phyloP scores from a whole-genome alignment of 2,329 filamentous ascomycete genomes.

The Fusarium napiforme region DNA sequence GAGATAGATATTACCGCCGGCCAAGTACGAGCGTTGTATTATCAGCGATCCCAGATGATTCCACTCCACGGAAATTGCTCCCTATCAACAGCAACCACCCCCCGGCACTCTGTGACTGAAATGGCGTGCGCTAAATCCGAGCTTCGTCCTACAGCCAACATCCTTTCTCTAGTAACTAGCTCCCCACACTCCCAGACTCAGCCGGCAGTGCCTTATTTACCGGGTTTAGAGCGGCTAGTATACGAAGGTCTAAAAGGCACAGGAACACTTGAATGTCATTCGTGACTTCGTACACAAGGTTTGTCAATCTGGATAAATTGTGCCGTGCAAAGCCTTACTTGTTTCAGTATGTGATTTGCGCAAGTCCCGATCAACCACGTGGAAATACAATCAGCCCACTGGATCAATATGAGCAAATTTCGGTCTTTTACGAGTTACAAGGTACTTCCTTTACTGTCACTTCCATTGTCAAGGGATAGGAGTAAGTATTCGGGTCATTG shows the following conservation, averaged over 20 bases:
- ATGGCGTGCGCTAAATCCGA: neutral
- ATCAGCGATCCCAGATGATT: conserved; percentile 12
- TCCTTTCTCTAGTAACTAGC: neutral
- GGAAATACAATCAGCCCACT: conserved; percentile 14
- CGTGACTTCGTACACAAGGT: conserved; percentile 13
- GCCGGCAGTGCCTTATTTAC: conserved; percentile 2
- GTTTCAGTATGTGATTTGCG: conserved; percentile 15
- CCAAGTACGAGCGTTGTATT: conserved; percentile 18
- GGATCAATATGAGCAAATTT: neutral
- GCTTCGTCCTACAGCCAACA: neutral
- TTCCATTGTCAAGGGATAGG: neutral
- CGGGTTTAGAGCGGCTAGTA: conserved; percentile 15
- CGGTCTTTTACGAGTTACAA: neutral
- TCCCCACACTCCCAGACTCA: neutral
- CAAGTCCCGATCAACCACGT: conserved; percentile 28
- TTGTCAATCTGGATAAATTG: neutral
- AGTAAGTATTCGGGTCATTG: neutral
- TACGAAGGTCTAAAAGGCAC: neutral
- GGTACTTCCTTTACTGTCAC: neutral
- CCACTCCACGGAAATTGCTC: conserved; percentile 10
- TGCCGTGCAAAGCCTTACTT: conserved; percentile 12
- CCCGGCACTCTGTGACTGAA: neutral
- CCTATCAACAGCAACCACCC: neutral
- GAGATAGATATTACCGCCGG: conserved; percentile 22
- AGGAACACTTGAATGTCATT: conserved; percentile 14